A percentile compares a stretch with the other conserved stretches of the same genome.
Evolutionary conservation across 805 yeast genomes (phyloP).

Genomic region (Metschnikowia drakensbergensis): DNA sequence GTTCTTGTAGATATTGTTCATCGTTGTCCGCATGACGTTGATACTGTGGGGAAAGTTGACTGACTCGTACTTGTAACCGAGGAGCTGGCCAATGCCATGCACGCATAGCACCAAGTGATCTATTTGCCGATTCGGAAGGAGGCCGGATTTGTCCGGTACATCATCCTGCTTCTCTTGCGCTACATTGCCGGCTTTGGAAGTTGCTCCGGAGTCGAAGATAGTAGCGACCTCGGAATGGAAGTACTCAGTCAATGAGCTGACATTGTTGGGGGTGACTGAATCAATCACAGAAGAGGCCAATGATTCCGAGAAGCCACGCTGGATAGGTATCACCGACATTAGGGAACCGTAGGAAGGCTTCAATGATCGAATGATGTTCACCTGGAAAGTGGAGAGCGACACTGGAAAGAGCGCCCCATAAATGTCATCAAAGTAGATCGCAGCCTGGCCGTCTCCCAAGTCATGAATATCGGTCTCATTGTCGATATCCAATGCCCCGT

Average conservation of each 20-base stretch:
- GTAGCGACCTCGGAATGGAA: conserved; percentile 28
- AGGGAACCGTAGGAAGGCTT: conserved; percentile 33
- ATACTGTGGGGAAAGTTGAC: conserved; percentile 86
- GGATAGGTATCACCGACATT: conserved; percentile 47
- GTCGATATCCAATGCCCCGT: conserved; percentile 13
- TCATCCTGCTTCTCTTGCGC: conserved; percentile 18
- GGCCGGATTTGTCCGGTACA: conserved; percentile 1
- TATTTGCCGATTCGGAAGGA: conserved; percentile 27
- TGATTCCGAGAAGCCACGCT: conserved; percentile 47
- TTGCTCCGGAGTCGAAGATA: conserved; percentile 18
- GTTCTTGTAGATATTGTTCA: conserved; percentile 46
- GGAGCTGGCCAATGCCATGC: conserved; percentile 91
- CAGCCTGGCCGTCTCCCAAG: conserved; percentile 32
- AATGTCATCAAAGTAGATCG: conserved; percentile 38
- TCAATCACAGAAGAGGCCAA: conserved; percentile 30
- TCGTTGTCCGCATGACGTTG: conserved; percentile 56
- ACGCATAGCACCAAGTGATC: conserved; percentile 78
- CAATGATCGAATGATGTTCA: conserved; percentile 34
- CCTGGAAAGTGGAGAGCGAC: conserved; percentile 37
- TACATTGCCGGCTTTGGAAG: conserved; percentile 5
- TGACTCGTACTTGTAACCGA: conserved; percentile 73
- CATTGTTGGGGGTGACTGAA: conserved; percentile 28
- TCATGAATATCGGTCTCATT: conserved; percentile 30
- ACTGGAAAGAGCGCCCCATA: conserved; percentile 48
- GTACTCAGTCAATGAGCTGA: conserved; percentile 32